Percentiles rank a stretch among this genome's conserved stretches.
Evolutionary conservation across 1,139 yeast species (phyloP).

Genomic region (Blastobotrys apis): DNA sequence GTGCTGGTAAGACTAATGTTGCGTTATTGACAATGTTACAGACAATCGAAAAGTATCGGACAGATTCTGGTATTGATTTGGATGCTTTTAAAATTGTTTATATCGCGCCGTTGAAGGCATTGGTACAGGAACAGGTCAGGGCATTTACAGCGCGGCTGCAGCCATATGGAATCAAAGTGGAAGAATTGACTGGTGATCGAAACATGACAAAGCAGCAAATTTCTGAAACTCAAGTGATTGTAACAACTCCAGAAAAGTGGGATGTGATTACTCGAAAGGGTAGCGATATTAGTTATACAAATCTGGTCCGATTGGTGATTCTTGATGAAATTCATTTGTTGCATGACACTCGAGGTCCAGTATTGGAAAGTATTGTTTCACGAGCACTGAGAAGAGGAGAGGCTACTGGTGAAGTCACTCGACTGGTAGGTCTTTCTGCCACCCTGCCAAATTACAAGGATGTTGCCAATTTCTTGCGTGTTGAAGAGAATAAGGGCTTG

Average conservation of each 20-base stretch:
- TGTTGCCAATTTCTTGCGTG: slow-evolving; percentile 78
- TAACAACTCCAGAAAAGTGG: slow-evolving; percentile 97
- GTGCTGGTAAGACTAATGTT: slow-evolving; percentile 97
- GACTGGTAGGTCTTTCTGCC: slow-evolving; percentile 88
- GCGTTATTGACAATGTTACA: slow-evolving; percentile 77
- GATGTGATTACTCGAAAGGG: slow-evolving; percentile 87
- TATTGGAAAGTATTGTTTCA: slow-evolving; percentile 79
- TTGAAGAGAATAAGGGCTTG: slow-evolving; percentile 52
- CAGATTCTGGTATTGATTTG: slow-evolving; percentile 44
- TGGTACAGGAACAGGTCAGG: slow-evolving; percentile 91
- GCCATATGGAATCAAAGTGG: slow-evolving; percentile 65
- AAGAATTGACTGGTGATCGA: slow-evolving; percentile 90
- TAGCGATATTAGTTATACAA: slow-evolving; percentile 57
- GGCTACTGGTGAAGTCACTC: slow-evolving; percentile 45
- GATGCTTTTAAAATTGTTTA: slow-evolving; percentile 74
- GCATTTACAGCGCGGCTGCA: slow-evolving; percentile 72
- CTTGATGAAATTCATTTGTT: slow-evolving; percentile 91
- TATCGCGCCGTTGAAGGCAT: slow-evolving; percentile 90
- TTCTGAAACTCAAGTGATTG: slow-evolving; percentile 72
- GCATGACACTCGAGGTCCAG: slow-evolving; percentile 96
- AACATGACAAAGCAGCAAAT: slow-evolving; percentile 75
- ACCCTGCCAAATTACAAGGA: slow-evolving; percentile 88
- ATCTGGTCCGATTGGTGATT: slow-evolving; percentile 66
- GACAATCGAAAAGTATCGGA: slow-evolving; percentile 53
- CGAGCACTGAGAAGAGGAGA: slow-evolving; percentile 56